phyloP scores from a whole-genome alignment of 805 yeast species.

The Lachancea fermentati region DNA sequence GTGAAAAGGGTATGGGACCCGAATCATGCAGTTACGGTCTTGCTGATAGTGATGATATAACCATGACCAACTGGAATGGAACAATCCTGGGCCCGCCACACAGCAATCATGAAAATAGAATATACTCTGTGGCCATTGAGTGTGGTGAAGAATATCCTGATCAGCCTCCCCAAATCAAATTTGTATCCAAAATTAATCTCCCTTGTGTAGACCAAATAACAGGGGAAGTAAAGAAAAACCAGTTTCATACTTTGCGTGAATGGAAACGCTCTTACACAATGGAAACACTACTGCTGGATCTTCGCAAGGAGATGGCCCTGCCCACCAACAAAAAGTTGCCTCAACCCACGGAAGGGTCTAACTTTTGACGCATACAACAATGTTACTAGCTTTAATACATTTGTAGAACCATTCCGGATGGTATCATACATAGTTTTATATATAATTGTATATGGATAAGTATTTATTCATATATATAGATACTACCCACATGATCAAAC shows the following conservation, averaged over 20 bases:
- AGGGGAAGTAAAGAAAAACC: constrained; percentile 49
- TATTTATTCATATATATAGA: no score
- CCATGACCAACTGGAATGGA: constrained; percentile 96
- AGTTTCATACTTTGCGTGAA: constrained; percentile 62
- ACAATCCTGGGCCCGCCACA: constrained; percentile 98
- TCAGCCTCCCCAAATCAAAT: constrained; percentile 75
- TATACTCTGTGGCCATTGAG: constrained; percentile 72
- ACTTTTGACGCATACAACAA: constrained; percentile 37
- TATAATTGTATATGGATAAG: background rate
- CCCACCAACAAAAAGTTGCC: constrained; percentile 74
- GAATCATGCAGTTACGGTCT: constrained; percentile 96
- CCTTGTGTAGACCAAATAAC: constrained; percentile 75
- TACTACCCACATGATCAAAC: background rate
- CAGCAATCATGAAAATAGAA: constrained; percentile 83
- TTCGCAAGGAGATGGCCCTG: constrained; percentile 86
- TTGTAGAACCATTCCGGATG: background rate
- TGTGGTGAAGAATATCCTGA: constrained; percentile 88
- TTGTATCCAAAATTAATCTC: constrained; percentile 77
- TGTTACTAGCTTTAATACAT: background rate
- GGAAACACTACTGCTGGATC: constrained; percentile 86
- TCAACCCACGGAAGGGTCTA: constrained; percentile 90
- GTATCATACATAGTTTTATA: no score
- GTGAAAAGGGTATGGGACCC: constrained; percentile 95
- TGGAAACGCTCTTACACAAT: constrained; percentile 92
- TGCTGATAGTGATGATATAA: constrained; percentile 81